Percentiles rank a stretch among this genome's conserved stretches.
These are phyloP conservation scores for Diphasiastrum complanatum DNA, from an alignment of 83 land plant species.

Conservation along the genomic window DNA sequence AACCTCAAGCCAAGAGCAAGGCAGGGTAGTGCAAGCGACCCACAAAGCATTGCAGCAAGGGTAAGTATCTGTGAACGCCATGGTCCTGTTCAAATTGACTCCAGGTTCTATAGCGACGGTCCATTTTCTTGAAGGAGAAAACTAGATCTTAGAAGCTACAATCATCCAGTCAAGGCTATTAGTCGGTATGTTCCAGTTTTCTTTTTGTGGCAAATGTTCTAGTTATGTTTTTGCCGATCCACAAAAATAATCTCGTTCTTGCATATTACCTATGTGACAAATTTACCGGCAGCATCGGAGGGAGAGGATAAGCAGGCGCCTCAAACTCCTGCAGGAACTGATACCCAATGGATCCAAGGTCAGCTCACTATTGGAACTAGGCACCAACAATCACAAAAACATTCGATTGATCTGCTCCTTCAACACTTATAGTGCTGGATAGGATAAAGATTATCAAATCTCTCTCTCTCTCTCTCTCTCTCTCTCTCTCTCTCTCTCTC, in stretches of 20 bases:
- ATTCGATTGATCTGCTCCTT: too few relatives aligned
- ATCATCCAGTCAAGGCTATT: not conserved
- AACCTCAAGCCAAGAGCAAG: not conserved
- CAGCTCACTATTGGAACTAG: too few relatives aligned
- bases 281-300: not conserved
- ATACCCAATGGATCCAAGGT: slow-evolving; percentile 8
- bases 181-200: not conserved
- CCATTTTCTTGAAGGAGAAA: not conserved
- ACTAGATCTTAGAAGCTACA: not conserved
- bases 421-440: too few relatives aligned
- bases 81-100: not conserved
- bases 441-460: too few relatives aligned
- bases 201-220: too few relatives aligned
- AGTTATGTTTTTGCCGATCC: too few relatives aligned
- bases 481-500: too few relatives aligned
- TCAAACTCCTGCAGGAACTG: slow-evolving; percentile 1
- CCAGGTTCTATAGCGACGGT: not conserved
- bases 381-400: too few relatives aligned
- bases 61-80: not conserved
- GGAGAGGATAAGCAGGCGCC: slow-evolving; percentile 4
- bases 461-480: too few relatives aligned
- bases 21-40: not conserved
- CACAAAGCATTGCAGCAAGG: slow-evolving; percentile 6
- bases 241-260: too few relatives aligned
- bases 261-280: too few relatives aligned